A percentile compares a stretch with the other conserved stretches of the same genome.
phyloP scores from a whole-genome alignment of 2,329 filamentous ascomycete species.

The Penicillium oxalicum region DNA sequence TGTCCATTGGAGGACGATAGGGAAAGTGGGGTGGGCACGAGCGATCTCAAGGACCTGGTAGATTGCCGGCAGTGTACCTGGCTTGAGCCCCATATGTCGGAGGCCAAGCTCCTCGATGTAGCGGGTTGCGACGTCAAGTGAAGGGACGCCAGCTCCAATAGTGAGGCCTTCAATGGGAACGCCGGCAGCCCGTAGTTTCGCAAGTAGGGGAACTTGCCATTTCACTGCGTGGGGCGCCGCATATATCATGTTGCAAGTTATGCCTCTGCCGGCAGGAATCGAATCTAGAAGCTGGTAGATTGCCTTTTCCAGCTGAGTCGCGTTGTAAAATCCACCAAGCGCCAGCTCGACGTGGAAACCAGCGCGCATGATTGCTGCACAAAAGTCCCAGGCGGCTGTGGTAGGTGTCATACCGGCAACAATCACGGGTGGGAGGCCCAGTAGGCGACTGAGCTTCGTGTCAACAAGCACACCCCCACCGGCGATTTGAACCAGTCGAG shows the following conservation, averaged over 20 bases:
- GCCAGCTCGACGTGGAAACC: conserved; percentile 44
- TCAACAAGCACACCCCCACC: conserved; percentile 57
- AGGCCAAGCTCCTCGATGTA: conserved; percentile 89
- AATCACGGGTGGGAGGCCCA: conserved; percentile 83
- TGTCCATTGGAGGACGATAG: conserved; percentile 88
- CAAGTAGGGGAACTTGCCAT: conserved; percentile 49
- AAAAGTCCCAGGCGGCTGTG: conserved; percentile 70
- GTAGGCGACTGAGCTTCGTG: conserved; percentile 86
- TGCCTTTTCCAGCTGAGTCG: conserved; percentile 71
- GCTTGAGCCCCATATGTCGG: conserved; percentile 93
- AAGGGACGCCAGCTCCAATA: conserved; percentile 88
- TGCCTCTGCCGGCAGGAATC: conserved; percentile 53
- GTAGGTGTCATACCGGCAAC: conserved; percentile 91
- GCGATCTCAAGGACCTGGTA: conserved; percentile 88
- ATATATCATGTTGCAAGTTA: conserved; percentile 51
- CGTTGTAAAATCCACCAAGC: conserved; percentile 52
- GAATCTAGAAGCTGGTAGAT: conserved; percentile 41
- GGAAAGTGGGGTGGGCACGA: conserved; percentile 83
- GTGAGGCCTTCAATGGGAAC: conserved; percentile 87
- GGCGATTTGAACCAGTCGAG: conserved; percentile 80
- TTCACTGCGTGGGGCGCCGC: conserved; percentile 47
- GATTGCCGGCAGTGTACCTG: conserved; percentile 80
- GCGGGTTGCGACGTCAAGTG: conserved; percentile 84
- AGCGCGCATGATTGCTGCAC: conserved; percentile 48
- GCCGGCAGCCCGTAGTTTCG: conserved; percentile 63